A percentile compares a stretch with the other conserved stretches of the same genome.
Evolutionary conservation across 2,329 filamentous ascomycete genomes (phyloP).

Genomic region (Cladosporium sp.): DNA sequence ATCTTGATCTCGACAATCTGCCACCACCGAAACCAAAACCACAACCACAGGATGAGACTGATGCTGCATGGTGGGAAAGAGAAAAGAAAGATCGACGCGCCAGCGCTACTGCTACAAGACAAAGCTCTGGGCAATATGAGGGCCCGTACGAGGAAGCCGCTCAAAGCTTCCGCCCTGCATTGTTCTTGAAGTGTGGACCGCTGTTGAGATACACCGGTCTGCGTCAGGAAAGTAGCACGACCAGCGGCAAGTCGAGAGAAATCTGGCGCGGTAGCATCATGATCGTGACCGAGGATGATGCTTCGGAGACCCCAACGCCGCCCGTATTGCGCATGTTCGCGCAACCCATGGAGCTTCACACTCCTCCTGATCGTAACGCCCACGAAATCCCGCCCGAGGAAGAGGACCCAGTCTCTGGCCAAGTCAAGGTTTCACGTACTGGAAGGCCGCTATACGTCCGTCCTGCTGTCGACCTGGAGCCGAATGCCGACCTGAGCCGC

Average conservation of each 20-base stretch:
- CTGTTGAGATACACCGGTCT: conserved; percentile 87
- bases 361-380: conserved; percentile 72
- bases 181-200: conserved; percentile 89
- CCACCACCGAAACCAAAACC: conserved; percentile 2
- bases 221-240: conserved; percentile 55
- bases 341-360: conserved; percentile 79
- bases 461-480: conserved; percentile 81
- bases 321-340: conserved; percentile 83
- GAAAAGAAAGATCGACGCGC: conserved; percentile 42
- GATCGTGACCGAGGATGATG: conserved; percentile 86
- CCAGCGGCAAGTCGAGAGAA: conserved; percentile 48
- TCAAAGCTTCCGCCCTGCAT: conserved; percentile 73
- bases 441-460: conserved; percentile 86
- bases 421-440: conserved; percentile 79
- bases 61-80: conserved; percentile 75
- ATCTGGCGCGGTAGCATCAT: conserved; percentile 92
- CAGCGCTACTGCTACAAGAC: conserved; percentile 22
- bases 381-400: conserved; percentile 72
- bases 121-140: conserved; percentile 49
- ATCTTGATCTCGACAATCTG: conserved; percentile 43
- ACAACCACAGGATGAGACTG: conserved; percentile 15
- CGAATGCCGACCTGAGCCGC: conserved; percentile 73
- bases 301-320: conserved; percentile 76
- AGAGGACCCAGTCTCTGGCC: conserved; percentile 83
- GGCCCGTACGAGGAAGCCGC: conserved; percentile 66